phyloP scores from a whole-genome alignment of 768 basidiomycete genomes.

The Agaricus blazei region DNA sequence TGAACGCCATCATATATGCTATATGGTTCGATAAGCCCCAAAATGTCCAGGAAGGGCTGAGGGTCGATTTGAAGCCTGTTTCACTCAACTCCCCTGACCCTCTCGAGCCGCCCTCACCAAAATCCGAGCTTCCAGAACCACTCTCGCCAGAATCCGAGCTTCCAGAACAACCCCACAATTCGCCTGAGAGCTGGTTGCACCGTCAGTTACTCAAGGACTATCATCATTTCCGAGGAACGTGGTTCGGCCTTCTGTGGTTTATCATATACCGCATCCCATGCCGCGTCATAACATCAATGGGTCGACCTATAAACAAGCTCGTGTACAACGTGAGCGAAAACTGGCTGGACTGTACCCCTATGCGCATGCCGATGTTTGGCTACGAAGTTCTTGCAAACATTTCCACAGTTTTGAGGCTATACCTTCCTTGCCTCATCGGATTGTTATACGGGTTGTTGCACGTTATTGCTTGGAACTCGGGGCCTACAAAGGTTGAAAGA shows the following conservation, averaged over 20 bases:
- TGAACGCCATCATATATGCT: not conserved
- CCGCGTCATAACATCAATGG: not conserved
- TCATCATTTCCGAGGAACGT: not conserved
- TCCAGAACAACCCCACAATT: not conserved
- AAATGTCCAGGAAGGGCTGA: not conserved
- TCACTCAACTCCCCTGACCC: not conserved
- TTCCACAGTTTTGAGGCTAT: not conserved
- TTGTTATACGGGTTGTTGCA: not conserved
- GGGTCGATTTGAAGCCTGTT: not conserved
- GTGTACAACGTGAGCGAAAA: no score
- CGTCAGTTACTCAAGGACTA: not conserved
- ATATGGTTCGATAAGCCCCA: constrained; percentile 1
- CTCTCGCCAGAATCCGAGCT: not conserved
- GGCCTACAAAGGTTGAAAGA: not conserved
- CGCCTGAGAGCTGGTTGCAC: not conserved
- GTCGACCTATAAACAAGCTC: constrained; percentile 2
- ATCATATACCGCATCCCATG: not conserved
- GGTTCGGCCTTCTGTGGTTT: not conserved
- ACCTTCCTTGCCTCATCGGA: not conserved
- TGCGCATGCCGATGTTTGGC: constrained; percentile 1
- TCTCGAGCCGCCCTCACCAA: not conserved
- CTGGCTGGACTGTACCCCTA: not conserved
- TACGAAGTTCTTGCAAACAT: not conserved
- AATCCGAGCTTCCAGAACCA: no score
- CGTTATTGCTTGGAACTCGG: constrained; percentile 1